Evolutionary conservation across 306 rosid genomes (phyloP).

Genomic region (Rosa chinensis): DNA sequence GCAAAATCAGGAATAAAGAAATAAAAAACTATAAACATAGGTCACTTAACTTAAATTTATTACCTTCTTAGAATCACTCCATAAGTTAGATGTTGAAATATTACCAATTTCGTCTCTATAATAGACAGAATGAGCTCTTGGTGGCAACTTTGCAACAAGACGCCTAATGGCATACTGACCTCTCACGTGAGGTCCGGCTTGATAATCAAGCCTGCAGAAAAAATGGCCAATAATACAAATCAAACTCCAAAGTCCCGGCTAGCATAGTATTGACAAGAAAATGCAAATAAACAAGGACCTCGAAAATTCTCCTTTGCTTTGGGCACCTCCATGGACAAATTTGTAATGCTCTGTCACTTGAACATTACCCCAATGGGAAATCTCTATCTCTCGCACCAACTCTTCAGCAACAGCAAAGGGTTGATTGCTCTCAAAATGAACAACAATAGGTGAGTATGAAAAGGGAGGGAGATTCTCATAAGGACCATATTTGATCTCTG

Average conservation of each 20-base stretch:
- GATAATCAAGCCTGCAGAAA: no score
- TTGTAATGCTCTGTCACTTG: conserved; percentile 92
- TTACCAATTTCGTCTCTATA: no score
- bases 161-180: no score
- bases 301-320: conserved; percentile 93
- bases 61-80: no score
- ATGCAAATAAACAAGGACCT: conserved; percentile 50
- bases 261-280: conserved; percentile 18
- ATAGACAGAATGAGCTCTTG: no score
- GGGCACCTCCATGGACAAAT: conserved; percentile 82
- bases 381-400: conserved; percentile 81
- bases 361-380: conserved; percentile 97
- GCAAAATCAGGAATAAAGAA: no score
- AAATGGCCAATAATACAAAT: conserved; percentile 12
- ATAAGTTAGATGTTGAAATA: no score
- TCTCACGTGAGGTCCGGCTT: no score
- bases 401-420: conserved; percentile 90
- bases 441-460: conserved; percentile 61
- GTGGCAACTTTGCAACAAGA: no score
- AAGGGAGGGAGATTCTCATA: conserved; percentile 70
- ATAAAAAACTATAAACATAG: no score
- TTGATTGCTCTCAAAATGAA: conserved; percentile 86
- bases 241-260: conserved; percentile 8
- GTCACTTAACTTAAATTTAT: no score
- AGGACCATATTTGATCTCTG: conserved; percentile 93